Conservation (phyloP, 257 asterid genomes). For the Primulina tabacum region DNA sequence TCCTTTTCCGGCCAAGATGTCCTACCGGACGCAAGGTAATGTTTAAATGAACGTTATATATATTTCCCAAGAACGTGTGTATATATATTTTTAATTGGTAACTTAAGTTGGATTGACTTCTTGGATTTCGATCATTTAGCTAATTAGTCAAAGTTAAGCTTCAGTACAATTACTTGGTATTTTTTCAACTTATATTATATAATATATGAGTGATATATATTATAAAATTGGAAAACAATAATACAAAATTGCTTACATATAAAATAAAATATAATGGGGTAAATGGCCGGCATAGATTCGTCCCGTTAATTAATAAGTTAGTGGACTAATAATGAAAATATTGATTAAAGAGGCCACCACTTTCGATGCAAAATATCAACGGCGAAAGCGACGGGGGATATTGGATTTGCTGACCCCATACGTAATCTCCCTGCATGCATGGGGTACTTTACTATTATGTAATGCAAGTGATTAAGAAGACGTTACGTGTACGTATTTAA, state of each 20-base stretch:
- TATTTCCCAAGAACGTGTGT: too few relatives aligned
- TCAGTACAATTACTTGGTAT: too few relatives aligned
- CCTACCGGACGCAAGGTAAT: constrained; percentile 77
- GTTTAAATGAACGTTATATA: too few relatives aligned
- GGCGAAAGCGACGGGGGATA: background rate
- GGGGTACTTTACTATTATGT: background rate
- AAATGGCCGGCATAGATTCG: constrained; percentile 27
- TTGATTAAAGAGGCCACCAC: background rate
- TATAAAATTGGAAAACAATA: too few relatives aligned
- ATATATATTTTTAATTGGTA: too few relatives aligned
- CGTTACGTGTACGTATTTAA: background rate
- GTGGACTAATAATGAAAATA: too few relatives aligned
- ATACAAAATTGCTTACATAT: background rate
- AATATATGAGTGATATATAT: too few relatives aligned
- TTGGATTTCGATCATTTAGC: too few relatives aligned
- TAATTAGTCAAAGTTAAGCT: too few relatives aligned
- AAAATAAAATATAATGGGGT: constrained; percentile 12
- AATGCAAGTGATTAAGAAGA: background rate
- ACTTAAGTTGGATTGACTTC: too few relatives aligned
- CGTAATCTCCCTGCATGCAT: background rate
- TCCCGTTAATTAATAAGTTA: too few relatives aligned
- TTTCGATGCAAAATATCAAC: constrained; percentile 1
- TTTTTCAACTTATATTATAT: too few relatives aligned
- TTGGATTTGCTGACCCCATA: background rate
- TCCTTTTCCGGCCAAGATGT: constrained; percentile 59